phyloP scores from a whole-genome alignment of 2,329 filamentous ascomycete species.

The Trichoderma asperellum region DNA sequence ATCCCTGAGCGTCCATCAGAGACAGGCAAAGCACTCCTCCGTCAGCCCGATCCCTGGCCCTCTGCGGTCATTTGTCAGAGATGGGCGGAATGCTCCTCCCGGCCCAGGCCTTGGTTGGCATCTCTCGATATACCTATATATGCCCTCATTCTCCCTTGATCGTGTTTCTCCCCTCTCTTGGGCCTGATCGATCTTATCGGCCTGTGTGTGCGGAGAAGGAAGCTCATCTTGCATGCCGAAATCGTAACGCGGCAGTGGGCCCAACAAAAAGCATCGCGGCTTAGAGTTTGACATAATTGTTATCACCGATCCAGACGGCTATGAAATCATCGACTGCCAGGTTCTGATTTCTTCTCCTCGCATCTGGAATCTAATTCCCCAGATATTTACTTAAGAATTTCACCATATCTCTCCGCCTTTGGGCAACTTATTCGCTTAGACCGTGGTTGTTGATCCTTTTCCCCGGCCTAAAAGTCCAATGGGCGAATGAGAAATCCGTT shows the following conservation, averaged over 20 bases:
- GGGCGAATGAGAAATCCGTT: slow-evolving; percentile 6
- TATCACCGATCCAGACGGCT: background rate
- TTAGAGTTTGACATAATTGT: background rate
- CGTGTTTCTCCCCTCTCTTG: background rate
- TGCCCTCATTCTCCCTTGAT: background rate
- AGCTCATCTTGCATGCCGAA: background rate
- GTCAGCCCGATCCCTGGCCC: background rate
- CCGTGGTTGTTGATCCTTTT: background rate
- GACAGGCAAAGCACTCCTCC: background rate
- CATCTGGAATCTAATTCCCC: background rate
- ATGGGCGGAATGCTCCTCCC: background rate
- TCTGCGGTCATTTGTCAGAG: background rate
- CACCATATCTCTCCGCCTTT: background rate
- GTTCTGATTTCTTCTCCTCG: background rate
- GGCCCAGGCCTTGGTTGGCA: background rate
- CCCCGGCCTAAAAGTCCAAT: background rate
- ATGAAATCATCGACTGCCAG: background rate
- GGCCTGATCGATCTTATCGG: background rate
- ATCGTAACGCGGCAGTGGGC: slow-evolving; percentile 6
- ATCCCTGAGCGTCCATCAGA: background rate
- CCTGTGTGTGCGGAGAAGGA: background rate
- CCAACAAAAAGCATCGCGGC: slow-evolving; percentile 16
- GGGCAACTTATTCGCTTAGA: background rate
- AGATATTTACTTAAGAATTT: background rate
- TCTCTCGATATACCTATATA: background rate